Percentiles rank a stretch among this genome's conserved stretches.
Evolutionary conservation across 371 early-diverging fungal genomes (phyloP).

Genomic region (Mucor circinelloides): DNA sequence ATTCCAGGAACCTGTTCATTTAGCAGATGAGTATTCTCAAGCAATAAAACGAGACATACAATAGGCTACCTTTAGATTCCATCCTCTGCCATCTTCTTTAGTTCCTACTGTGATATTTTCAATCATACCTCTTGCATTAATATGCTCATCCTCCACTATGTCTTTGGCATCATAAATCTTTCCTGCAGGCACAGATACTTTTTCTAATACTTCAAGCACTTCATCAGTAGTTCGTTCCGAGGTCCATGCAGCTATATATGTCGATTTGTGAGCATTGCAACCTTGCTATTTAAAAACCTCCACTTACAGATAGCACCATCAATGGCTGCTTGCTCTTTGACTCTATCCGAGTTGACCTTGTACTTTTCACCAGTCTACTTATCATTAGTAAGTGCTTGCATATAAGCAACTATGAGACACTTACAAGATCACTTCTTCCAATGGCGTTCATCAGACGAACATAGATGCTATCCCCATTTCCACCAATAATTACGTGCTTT

Average conservation of each 20-base stretch:
- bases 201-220: conserved; percentile 41
- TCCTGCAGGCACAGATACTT: conserved; percentile 56
- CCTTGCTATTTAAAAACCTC: background rate
- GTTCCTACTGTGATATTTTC: conserved; percentile 47
- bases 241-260: conserved; percentile 47
- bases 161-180: conserved; percentile 58
- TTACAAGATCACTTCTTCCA: conserved; percentile 54
- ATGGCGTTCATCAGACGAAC: conserved; percentile 55
- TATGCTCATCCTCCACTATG: conserved; percentile 56
- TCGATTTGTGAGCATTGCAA: background rate
- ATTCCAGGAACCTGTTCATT: conserved; percentile 46
- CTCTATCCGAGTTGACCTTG: conserved; percentile 51
- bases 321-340: conserved; percentile 43
- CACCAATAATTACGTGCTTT: conserved; percentile 60
- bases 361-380: conserved; percentile 45
- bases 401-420: background rate
- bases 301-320: conserved; percentile 52
- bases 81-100: conserved; percentile 42
- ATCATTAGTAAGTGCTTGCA: background rate
- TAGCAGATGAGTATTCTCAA: background rate
- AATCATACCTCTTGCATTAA: conserved; percentile 54
- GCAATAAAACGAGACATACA: background rate
- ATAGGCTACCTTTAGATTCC: conserved; percentile 38
- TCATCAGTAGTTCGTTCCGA: conserved; percentile 40
- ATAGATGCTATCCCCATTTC: conserved; percentile 61